Evolutionary conservation across 441 rosid species (phyloP), one percentile per base, ranked within the genome.

Genomic region (Gossypium schwendimanii): DNA sequence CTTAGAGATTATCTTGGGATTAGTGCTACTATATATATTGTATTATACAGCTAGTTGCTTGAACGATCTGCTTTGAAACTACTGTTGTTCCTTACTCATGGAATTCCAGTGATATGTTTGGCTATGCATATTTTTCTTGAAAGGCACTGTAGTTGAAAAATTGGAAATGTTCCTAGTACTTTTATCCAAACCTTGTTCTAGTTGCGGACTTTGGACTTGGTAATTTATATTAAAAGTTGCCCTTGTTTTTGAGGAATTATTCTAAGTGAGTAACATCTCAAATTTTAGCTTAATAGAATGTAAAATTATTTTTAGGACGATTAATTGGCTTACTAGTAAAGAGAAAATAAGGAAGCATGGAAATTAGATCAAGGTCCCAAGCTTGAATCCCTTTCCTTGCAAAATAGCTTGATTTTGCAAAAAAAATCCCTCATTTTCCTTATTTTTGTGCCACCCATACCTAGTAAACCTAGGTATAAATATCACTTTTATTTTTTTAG

Each of bases 1-100:
- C 96, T 95, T 75, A 93, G 93, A 87, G 97, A 97, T 41, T 95
- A 93, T 76, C 78, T 83, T 67, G 97, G 96, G 52, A 84, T 95
- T 62, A 85, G 93, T 61, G 95, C 92, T 75, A 87, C 97, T 52
- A 87, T 87, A 6, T 95, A 84, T 78, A 93, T 97, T 4, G 88
- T 86, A 14, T 57, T 91, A 52, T 95, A 89, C 81, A 89, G 82
- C 74, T 68, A 86, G 76, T 69, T 87, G 44, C 89, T 93, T 44
- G 73, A 78, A 12, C 82, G 76, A 1, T 91, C 97, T 24, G 72
- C 97, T 68, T 71, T 91, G 4, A 74, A 80, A 47, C 89, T 95
- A 39, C 71, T 95, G 60, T 71, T 91, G 50, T 79, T 91, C 78
- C 90, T 93, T 50, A 76, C 93, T 0, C 52, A 90, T 63, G 97